Conservation (phyloP, 257 asterid species). For the Scutellaria minor region DNA sequence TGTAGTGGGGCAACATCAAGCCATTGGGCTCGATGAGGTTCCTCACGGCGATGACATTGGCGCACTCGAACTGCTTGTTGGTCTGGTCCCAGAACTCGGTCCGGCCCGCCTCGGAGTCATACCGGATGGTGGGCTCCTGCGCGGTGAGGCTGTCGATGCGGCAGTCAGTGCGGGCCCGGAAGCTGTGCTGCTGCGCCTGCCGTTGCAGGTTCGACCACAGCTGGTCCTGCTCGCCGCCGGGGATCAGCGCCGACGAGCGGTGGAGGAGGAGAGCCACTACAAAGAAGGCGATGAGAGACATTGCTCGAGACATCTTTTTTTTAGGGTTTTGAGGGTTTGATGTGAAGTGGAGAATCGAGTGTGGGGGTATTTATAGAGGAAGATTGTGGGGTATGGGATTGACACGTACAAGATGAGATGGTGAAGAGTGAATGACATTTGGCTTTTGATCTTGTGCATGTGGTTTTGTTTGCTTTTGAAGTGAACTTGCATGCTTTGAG, state of each 20-base stretch:
- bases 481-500: constrained; percentile 33
- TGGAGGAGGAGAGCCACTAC: constrained; percentile 39
- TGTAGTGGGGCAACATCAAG: constrained; percentile 61
- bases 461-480: constrained; percentile 24
- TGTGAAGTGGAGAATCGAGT: constrained; percentile 35
- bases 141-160: constrained; percentile 53
- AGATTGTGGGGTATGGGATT: background rate
- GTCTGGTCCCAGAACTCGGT: constrained; percentile 62
- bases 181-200: constrained; percentile 52
- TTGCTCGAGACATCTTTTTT: constrained; percentile 16
- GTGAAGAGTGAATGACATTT: constrained; percentile 37
- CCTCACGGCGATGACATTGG: constrained; percentile 55
- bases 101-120: constrained; percentile 59
- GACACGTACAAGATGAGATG: constrained; percentile 55
- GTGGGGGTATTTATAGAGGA: constrained; percentile 38
- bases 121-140: constrained; percentile 45
- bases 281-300: constrained; percentile 36
- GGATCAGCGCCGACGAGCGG: constrained; percentile 41
- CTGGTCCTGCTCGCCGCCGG: constrained; percentile 30
- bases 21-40: constrained; percentile 49
- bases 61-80: constrained; percentile 57
- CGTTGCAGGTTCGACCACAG: constrained; percentile 36
- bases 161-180: constrained; percentile 57
- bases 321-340: constrained; percentile 33
- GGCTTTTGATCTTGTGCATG: constrained; percentile 41